These are phyloP conservation scores for Aspergillus flavus DNA, from an alignment of 2,329 filamentous ascomycete genomes.

Conservation along the genomic window DNA sequence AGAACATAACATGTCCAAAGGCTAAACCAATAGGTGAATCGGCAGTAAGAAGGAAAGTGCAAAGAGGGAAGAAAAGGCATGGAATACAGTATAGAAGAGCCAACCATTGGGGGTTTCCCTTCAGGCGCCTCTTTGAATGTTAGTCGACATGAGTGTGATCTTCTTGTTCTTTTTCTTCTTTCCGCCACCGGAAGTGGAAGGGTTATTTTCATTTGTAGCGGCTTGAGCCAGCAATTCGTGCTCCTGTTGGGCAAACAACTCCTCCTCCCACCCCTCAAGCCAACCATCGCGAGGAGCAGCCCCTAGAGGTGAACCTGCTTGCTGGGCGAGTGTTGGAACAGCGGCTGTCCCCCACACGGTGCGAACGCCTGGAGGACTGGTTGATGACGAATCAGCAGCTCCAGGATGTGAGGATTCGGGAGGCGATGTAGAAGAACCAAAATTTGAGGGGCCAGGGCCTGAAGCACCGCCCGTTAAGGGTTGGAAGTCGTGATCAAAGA, in stretches of 20 bases:
- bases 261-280: conserved; percentile 80
- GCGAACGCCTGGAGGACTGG: conserved; percentile 72
- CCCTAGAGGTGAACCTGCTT: conserved; percentile 45
- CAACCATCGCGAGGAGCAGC: conserved; percentile 72
- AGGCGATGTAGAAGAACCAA: conserved; percentile 40
- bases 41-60: background rate
- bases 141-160: conserved; percentile 70
- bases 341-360: conserved; percentile 93
- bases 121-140: conserved; percentile 60
- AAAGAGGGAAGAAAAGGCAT: conserved; percentile 4
- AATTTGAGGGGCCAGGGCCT: conserved; percentile 33
- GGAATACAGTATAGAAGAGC: background rate
- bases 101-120: background rate
- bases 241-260: conserved; percentile 67
- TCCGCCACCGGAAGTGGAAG: conserved; percentile 31
- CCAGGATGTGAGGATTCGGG: conserved; percentile 49
- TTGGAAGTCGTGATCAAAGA: conserved; percentile 66
- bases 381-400: conserved; percentile 73
- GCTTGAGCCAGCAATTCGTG: conserved; percentile 53
- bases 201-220: conserved; percentile 33
- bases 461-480: conserved; percentile 53
- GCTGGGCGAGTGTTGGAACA: conserved; percentile 61
- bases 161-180: conserved; percentile 70
- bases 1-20: background rate
- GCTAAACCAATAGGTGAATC: background rate